Percentiles rank a stretch among this genome's conserved stretches.
phyloP scores from a whole-genome alignment of 176 grass and related monocot genomes.

The Musa beccarii region DNA sequence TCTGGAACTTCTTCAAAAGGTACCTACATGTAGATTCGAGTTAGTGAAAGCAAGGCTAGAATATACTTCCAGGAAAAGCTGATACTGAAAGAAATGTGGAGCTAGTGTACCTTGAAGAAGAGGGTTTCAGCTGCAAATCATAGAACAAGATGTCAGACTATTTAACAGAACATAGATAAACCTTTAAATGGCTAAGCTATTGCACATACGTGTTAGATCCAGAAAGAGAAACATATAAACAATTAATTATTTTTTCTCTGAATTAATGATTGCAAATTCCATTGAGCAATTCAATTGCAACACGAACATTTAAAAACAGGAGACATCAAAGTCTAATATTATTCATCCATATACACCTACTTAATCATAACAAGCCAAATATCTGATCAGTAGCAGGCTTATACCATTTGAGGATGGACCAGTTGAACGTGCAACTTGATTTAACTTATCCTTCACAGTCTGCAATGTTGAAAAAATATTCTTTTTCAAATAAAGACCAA shows the following conservation, averaged over 20 bases:
- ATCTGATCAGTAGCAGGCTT: not conserved
- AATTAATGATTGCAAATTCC: not conserved
- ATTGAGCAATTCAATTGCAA: not conserved
- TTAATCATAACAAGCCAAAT: not conserved
- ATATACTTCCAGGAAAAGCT: not conserved
- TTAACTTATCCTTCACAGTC: slow-evolving; percentile 80
- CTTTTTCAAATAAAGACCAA: not conserved
- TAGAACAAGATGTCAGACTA: slow-evolving; percentile 19
- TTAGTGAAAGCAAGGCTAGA: not conserved
- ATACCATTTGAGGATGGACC: slow-evolving; percentile 55
- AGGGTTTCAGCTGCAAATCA: slow-evolving; percentile 70
- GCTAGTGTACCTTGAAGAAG: slow-evolving; percentile 64
- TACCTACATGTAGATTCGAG: slow-evolving; percentile 38
- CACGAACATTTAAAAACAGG: not conserved
- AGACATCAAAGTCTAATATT: not conserved
- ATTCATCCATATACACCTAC: not conserved
- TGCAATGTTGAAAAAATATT: slow-evolving; percentile 35
- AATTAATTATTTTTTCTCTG: not conserved
- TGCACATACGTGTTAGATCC: not conserved
- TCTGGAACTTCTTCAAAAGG: slow-evolving; percentile 97
- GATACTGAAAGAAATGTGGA: slow-evolving; percentile 1
- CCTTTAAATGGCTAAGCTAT: slow-evolving; percentile 1
- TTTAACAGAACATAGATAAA: slow-evolving; percentile 16
- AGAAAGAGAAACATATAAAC: not conserved
- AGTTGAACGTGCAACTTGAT: slow-evolving; percentile 79